Evolutionary conservation across 1,139 yeast genomes (phyloP), one percentile per base, ranked within the genome.

Genomic region (Candida mesenterica): DNA sequence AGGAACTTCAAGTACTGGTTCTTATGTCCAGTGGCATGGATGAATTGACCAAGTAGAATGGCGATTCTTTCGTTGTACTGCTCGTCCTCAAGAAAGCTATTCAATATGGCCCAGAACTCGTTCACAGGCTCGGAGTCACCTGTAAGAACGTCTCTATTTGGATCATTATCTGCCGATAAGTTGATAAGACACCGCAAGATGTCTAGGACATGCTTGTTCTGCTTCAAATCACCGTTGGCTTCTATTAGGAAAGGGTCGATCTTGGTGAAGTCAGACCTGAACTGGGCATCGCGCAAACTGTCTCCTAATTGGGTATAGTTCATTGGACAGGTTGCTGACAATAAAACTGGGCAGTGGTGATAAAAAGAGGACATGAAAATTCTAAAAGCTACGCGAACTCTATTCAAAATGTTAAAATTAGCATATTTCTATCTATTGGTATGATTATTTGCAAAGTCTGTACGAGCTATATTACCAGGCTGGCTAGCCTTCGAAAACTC

Each of bases 401-500:
- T n/a, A n/a, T n/a, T n/a, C n/a, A n/a, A n/a, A n/a, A n/a, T n/a
- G n/a, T n/a, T n/a, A n/a, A n/a, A n/a, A n/a, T n/a, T n/a, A n/a
- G n/a, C n/a, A n/a, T n/a, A n/a, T n/a, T n/a, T n/a, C n/a, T n/a
- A n/a, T n/a, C n/a, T n/a, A n/a, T n/a, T n/a, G n/a, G n/a, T n/a
- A n/a, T n/a, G n/a, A n/a, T n/a, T n/a, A n/a, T n/a, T n/a, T n/a
- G n/a, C n/a, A n/a, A n/a, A n/a, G n/a, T n/a, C n/a, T n/a, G n/a
- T n/a, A n/a, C n/a, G n/a, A n/a, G n/a, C n/a, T n/a, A n/a, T n/a
- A n/a, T n/a, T n/a, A n/a, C n/a, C n/a, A n/a, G n/a, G n/a, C n/a
- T n/a, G n/a, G n/a, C 9, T 9, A 19, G 9, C 22, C 22, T 46
- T 75, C 82, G 53, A 86, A 82, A 5, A 81, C 77, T 42, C 73